Base-by-base conservation (phyloP, 768 basidiomycete species). In the Suillus brevipes region DNA sequence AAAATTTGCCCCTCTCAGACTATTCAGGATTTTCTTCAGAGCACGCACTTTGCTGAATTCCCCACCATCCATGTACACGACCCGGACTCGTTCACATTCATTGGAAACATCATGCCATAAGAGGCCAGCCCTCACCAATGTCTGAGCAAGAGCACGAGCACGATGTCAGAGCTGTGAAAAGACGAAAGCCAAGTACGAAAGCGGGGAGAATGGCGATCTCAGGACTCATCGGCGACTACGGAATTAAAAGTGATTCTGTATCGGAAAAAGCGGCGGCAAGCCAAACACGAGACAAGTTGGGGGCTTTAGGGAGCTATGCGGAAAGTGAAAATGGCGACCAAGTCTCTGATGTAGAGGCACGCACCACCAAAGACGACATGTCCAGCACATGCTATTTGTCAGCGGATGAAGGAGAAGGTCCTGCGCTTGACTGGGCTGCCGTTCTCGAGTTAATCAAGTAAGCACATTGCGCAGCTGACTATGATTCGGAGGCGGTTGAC, bases 31-130 rank as follows among this genome's bases (percentile, higher is more conserved):
- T 75, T 83, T 8, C 78, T 97, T 53, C 81, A 79, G 42, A 77
- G 86, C 60, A 90, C 85, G 52, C 79, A 85, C 36, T 94, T 95
- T 74, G 83, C 91, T 38, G 95, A 97, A 74, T 97, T 86, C 71
- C 95, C 95, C 7, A 88, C 88, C 1, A 86, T 97, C 53, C 89
- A 94, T 63, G 75, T 96, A 7, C 89, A 88, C 81, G 85, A 89
- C 55, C 84, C 78, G 28, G 79, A 73, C 25, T 77, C 87, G 37
- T 75, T 76, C 3, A 77, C 70, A 16, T 95, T 93, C 75, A 76
- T 75, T 9, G 89, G 87, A 8, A 79, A 79, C 10, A 70, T 92
- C n/a, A 78, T 90, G 20, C 90, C 64, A 80, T 81, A 50, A 73
- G 81, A 56, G 87, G 88, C 3, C 79, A 80, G 36, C 60, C 73